These are phyloP conservation scores for Fraxinus nigra DNA, from an alignment of 305 asterid species.

Conservation along the genomic window DNA sequence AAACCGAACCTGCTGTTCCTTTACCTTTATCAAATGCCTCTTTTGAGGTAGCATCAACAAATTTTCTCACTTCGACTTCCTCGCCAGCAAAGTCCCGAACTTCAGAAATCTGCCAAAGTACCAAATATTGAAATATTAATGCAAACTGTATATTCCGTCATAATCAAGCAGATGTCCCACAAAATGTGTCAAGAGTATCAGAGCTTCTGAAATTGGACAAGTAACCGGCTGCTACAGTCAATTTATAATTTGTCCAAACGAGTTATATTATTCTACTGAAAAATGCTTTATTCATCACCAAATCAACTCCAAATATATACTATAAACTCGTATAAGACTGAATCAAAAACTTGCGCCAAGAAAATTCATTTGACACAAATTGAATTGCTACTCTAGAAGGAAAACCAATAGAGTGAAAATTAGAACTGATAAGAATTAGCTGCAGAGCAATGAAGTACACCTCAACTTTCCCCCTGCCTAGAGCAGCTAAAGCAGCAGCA, in stretches of 20 bases:
- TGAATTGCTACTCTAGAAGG: background rate
- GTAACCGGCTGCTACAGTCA: background rate
- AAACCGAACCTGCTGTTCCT: conserved; percentile 51
- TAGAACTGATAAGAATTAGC: background rate
- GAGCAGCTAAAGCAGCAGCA: conserved; percentile 52
- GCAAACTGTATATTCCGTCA: background rate
- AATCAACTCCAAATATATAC: background rate
- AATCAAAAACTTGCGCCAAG: background rate
- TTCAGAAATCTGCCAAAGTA: conserved; percentile 57
- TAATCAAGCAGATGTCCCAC: background rate
- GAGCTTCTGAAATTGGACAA: background rate
- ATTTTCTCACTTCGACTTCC: no score
- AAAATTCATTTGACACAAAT: background rate
- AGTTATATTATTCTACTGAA: background rate
- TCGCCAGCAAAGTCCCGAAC: no score
- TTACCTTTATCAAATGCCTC: conserved; percentile 69
- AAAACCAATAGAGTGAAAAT: background rate
- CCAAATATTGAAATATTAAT: background rate
- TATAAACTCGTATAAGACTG: background rate
- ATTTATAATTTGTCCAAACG: background rate
- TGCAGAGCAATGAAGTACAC: conserved; percentile 31
- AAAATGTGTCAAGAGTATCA: background rate
- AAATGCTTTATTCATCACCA: background rate
- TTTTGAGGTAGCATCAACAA: conserved; percentile 46
- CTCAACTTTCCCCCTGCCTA: conserved; percentile 79